A percentile compares a stretch with the other conserved stretches of the same genome.
Evolutionary conservation across 192 early-diverging fungal species (phyloP).

Genomic region (Coemansia sp.): DNA sequence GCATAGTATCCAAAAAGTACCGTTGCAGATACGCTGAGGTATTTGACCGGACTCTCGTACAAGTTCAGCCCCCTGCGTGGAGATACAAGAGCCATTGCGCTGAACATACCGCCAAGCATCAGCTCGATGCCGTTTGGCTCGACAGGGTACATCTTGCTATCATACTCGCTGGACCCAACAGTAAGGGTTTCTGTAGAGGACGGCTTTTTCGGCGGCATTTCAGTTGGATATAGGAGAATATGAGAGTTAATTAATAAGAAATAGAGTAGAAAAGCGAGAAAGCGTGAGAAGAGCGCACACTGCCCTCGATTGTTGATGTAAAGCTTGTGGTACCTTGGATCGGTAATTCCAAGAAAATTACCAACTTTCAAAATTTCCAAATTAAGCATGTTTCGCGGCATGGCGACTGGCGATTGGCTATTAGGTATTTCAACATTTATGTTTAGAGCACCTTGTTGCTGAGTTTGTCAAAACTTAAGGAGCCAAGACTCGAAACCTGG

Average conservation of each 20-base stretch:
- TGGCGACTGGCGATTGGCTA: no score
- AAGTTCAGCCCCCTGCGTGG: slow-evolving; percentile 38
- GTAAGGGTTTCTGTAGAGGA: neutral
- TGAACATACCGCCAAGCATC: slow-evolving; percentile 39
- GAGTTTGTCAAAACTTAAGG: no score
- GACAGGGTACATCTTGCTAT: slow-evolving; percentile 39
- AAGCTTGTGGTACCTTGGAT: no score
- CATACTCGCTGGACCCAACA: neutral
- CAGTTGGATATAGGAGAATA: neutral
- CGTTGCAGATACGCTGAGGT: slow-evolving; percentile 21
- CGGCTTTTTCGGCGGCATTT: neutral
- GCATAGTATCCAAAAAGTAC: slow-evolving; percentile 42
- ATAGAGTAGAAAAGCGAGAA: no score
- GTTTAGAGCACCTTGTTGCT: no score
- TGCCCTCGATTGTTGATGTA: no score
- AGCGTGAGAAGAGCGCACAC: no score
- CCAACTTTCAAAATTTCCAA: no score
- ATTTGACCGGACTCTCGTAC: slow-evolving; percentile 35
- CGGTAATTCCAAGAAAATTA: no score
- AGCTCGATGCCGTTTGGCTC: slow-evolving; percentile 44
- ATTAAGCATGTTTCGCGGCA: no score
- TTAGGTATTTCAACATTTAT: no score
- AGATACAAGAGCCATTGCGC: slow-evolving; percentile 30
- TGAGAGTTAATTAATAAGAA: neutral
- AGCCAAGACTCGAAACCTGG: no score